Evolutionary conservation across 768 basidiomycete genomes (phyloP).

Genomic region (Clitopilus hobsonii): DNA sequence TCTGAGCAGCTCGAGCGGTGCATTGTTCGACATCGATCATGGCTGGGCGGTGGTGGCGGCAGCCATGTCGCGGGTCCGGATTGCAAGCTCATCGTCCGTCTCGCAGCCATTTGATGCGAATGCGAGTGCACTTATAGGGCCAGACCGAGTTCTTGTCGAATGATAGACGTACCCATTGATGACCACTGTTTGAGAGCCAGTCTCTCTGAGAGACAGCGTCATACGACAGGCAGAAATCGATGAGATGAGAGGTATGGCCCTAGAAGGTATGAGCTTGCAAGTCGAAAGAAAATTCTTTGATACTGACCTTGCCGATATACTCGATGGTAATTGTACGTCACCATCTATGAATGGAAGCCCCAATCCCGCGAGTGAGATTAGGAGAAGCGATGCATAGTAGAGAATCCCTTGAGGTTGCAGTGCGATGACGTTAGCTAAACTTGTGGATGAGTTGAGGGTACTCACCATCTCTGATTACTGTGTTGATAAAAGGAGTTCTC

Average conservation of each 20-base stretch:
- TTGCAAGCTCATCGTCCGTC: too few relatives aligned
- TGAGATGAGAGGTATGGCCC: conserved; percentile 4
- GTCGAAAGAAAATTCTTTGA: too few relatives aligned
- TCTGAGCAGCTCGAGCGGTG: too few relatives aligned
- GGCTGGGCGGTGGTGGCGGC: too few relatives aligned
- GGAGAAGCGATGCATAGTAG: neutral
- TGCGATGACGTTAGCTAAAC: too few relatives aligned
- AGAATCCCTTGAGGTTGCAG: neutral
- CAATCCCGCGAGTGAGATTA: neutral
- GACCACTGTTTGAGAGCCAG: conserved; percentile 3
- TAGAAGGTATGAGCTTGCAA: neutral
- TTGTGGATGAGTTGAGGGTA: too few relatives aligned
- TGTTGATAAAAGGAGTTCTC: neutral
- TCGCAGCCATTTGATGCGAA: neutral
- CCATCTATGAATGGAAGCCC: too few relatives aligned
- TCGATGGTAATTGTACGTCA: too few relatives aligned
- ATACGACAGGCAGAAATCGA: neutral
- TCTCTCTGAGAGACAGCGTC: neutral
- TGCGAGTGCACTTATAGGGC: neutral
- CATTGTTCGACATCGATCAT: too few relatives aligned
- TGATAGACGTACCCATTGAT: conserved; percentile 1
- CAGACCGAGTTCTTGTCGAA: neutral
- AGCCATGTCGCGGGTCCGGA: too few relatives aligned
- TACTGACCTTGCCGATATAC: too few relatives aligned
- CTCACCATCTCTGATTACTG: neutral